Percentiles rank a stretch among this genome's conserved stretches.
Evolutionary conservation across 2,329 filamentous ascomycete genomes (phyloP).

Genomic region (Colletotrichum somersetense): DNA sequence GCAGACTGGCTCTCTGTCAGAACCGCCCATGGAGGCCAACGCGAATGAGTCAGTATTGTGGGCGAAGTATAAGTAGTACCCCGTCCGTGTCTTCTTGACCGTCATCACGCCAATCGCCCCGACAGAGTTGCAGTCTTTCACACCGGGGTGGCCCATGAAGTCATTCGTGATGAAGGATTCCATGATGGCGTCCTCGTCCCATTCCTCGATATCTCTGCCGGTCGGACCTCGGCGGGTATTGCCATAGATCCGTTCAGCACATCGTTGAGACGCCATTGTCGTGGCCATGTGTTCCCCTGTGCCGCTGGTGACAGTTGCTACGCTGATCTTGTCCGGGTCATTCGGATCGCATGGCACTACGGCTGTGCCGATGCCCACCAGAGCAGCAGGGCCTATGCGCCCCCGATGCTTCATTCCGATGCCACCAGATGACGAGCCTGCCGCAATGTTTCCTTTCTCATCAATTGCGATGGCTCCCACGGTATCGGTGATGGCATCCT

Average conservation of each 20-base stretch:
- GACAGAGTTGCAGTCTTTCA: slow-evolving; percentile 81
- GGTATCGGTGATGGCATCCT: slow-evolving; percentile 86
- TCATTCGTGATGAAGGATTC: slow-evolving; percentile 85
- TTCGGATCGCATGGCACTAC: slow-evolving; percentile 82
- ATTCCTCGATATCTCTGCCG: slow-evolving; percentile 74
- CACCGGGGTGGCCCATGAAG: slow-evolving; percentile 92
- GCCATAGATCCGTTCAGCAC: slow-evolving; percentile 86
- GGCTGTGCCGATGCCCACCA: slow-evolving; percentile 91
- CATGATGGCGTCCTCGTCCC: slow-evolving; percentile 82
- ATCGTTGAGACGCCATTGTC: slow-evolving; percentile 88
- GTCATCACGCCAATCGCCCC: slow-evolving; percentile 92
- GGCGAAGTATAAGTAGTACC: slow-evolving; percentile 89
- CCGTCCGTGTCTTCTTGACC: slow-evolving; percentile 84
- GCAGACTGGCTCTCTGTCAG: slow-evolving; percentile 79
- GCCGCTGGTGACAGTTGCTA: slow-evolving; percentile 90
- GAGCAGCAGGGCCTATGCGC: slow-evolving; percentile 89
- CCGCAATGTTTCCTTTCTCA: slow-evolving; percentile 86
- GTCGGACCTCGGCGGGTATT: slow-evolving; percentile 70
- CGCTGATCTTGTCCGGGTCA: slow-evolving; percentile 76
- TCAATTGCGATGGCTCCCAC: slow-evolving; percentile 97
- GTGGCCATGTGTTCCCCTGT: slow-evolving; percentile 99
- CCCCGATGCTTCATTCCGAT: slow-evolving; percentile 99
- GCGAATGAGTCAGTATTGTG: slow-evolving; percentile 95
- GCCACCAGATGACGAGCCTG: slow-evolving; percentile 94
- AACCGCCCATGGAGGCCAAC: slow-evolving; percentile 87